Conservation (phyloP, 208 protist genomes). For the Crithidia fasciculata region DNA sequence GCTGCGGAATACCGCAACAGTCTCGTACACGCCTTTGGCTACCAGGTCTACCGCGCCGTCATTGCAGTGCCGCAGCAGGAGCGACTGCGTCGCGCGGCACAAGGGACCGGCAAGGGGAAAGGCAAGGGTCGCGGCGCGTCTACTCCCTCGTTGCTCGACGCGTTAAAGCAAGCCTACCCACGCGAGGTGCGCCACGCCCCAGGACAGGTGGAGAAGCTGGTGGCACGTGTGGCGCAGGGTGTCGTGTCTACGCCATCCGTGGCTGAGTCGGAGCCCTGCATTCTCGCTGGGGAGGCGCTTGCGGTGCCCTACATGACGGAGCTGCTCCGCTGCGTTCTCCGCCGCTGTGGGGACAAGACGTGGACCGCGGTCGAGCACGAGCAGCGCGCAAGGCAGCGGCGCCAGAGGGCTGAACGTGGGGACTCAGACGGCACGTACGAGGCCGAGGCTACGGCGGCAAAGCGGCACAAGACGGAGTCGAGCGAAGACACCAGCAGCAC, state of each 20-base stretch:
- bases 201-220: slow-evolving; percentile 41
- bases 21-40: slow-evolving; percentile 38
- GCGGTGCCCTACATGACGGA: slow-evolving; percentile 48
- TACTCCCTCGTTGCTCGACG: background rate
- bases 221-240: slow-evolving; percentile 41
- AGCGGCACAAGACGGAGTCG: background rate
- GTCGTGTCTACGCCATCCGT: slow-evolving; percentile 2
- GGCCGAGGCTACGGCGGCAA: background rate
- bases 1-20: slow-evolving; percentile 7
- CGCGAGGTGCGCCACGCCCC: slow-evolving; percentile 14
- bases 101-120: slow-evolving; percentile 21
- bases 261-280: slow-evolving; percentile 19
- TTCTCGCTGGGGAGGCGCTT: slow-evolving; percentile 64
- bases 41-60: slow-evolving; percentile 22
- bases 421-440: background rate
- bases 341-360: slow-evolving; percentile 15
- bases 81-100: background rate
- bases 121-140: slow-evolving; percentile 26
- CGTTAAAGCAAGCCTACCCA: background rate
- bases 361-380: slow-evolving; percentile 9
- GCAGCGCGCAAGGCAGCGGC: background rate
- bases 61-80: slow-evolving; percentile 8
- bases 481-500: background rate
- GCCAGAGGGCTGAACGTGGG: background rate
- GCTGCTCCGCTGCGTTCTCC: slow-evolving; percentile 40